These are phyloP conservation scores for Lophium mytilinum DNA, from an alignment of 495 filamentous ascomycete genomes.

Conservation along the genomic window DNA sequence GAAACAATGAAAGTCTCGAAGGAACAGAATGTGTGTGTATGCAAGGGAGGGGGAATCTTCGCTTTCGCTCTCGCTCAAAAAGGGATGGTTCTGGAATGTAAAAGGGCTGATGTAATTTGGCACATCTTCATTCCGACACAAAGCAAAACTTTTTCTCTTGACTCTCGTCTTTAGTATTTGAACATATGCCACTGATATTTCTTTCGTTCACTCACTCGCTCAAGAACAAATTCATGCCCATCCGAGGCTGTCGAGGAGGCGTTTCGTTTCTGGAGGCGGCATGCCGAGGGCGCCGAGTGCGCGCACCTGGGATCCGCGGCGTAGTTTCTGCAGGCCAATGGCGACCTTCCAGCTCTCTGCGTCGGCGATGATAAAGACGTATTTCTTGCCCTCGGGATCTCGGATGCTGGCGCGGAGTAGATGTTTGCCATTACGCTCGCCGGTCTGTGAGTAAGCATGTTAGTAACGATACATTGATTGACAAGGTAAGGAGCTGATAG, in stretches of 20 bases:
- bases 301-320: conserved; percentile 56
- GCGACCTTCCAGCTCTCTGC: conserved; percentile 92
- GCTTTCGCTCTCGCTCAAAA: too few relatives aligned
- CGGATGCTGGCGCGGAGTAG: conserved; percentile 73
- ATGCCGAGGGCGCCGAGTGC: conserved; percentile 36
- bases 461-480: neutral
- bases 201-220: neutral
- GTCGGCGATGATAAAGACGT: conserved; percentile 73
- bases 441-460: conserved; percentile 34
- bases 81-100: too few relatives aligned
- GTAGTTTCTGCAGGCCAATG: conserved; percentile 65
- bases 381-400: conserved; percentile 75
- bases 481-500: neutral
- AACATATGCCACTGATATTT: too few relatives aligned
- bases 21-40: too few relatives aligned
- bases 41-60: too few relatives aligned
- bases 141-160: too few relatives aligned
- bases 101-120: too few relatives aligned
- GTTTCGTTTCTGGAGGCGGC: conserved; percentile 49
- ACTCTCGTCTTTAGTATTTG: too few relatives aligned
- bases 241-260: conserved; percentile 53
- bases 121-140: too few relatives aligned
- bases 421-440: conserved; percentile 48
- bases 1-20: too few relatives aligned
- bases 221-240: conserved; percentile 23